These are phyloP conservation scores for Athelia sp. DNA, from an alignment of 1,284 basidiomycete genomes.

Conservation along the genomic window DNA sequence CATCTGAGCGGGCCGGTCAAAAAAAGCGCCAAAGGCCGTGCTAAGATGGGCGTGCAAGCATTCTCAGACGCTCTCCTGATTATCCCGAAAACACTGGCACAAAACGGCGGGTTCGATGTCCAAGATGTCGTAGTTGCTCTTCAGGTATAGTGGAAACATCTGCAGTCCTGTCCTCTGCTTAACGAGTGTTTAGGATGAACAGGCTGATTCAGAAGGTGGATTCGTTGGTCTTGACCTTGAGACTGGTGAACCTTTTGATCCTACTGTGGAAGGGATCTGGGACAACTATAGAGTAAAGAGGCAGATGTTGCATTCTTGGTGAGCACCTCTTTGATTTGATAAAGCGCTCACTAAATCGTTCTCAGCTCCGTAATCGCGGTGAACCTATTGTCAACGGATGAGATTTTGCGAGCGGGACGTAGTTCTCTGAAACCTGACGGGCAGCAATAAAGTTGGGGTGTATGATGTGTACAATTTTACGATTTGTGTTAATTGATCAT, in stretches of 20 bases:
- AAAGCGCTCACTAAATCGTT: conserved; percentile 12
- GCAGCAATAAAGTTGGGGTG: conserved; percentile 38
- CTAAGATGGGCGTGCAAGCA: conserved; percentile 96
- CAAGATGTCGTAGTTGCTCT: conserved; percentile 92
- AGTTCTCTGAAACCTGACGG: conserved; percentile 84
- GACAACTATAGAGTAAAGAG: conserved; percentile 99
- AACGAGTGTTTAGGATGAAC: conserved; percentile 67
- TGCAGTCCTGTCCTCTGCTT: no score
- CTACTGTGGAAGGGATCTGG: conserved; percentile 94
- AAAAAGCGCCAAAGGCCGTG: conserved; percentile 88
- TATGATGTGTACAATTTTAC: conserved; percentile 7
- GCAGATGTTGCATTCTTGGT: conserved; percentile 98
- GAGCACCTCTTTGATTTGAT: conserved; percentile 20
- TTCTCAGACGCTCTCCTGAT: conserved; percentile 94
- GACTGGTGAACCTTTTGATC: conserved; percentile 96
- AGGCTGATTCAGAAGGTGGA: conserved; percentile 82
- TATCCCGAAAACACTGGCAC: conserved; percentile 95
- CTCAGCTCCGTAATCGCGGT: conserved; percentile 93
- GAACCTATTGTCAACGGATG: conserved; percentile 93
- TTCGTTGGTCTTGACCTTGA: conserved; percentile 89
- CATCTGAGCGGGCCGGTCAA: conserved; percentile 81
- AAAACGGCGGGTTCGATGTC: conserved; percentile 97
- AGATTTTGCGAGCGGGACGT: conserved; percentile 91
- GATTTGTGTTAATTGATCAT: no score
- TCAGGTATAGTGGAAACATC: conserved; percentile 46